Base-by-base conservation (phyloP, 306 rosid species). In the Leucaena leucocephala region DNA sequence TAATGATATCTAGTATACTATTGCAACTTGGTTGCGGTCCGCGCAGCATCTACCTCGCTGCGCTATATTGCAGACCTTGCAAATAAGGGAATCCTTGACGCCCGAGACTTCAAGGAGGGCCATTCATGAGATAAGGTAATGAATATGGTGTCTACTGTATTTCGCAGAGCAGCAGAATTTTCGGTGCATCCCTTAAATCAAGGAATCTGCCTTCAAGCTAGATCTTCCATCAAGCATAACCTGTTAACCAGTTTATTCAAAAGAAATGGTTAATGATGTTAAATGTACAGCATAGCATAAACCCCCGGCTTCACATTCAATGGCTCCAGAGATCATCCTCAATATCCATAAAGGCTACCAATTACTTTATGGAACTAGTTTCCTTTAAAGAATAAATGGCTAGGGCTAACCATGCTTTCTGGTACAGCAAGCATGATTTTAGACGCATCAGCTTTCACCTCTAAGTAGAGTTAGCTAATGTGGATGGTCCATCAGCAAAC, bases 401-500 rank as follows among this genome's bases (percentile, higher is more conserved):
- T 61, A 80, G 73, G 81, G 43, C 76, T 67, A 87, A 55, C 80
- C 82, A 72, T 76, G 80, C 77, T 40, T 71, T 83, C 82, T 86
- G 63, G 71, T 71, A 16, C 45, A 44, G 73, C 42, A 38, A 44
- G 73, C 42, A 38, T 35, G 10, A 36, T 38, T 4, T 59, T 38
- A 70, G 46, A 36, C 76, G 78, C 76, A 78, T 71, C 75, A 76
- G 45, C 62, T 76, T 83, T 88, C 94, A 93, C 75, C 88, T 85
- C 57, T 68, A 86, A 22, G 66, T 78, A 35, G 90, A 81, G 78
- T 93, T 84, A 54, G 78, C 80, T 68, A 80, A 68, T 59, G 88
- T 72, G 15, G 91, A 71, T 66, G 96, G 89, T 14, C 81, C 82
- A 71, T 86, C 91, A 12, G 85, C 83, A 8, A 87, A 75, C 80